Conservation (phyloP, 2,329 filamentous ascomycete species). For the Chalara sp. region DNA sequence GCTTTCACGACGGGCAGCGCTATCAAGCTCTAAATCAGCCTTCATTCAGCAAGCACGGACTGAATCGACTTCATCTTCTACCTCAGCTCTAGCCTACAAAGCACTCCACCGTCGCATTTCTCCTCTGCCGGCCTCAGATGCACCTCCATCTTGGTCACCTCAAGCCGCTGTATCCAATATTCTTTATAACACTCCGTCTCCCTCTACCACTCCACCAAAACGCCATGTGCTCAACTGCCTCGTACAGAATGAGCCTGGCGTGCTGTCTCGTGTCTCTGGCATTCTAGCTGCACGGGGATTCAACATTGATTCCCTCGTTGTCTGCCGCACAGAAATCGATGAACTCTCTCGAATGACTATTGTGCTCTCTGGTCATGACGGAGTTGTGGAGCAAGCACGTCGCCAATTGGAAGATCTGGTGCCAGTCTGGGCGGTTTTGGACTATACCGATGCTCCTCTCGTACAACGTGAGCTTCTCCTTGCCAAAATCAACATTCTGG, state of each 20-base stretch:
- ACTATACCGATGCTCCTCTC: slow-evolving; percentile 87
- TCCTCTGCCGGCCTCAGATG: slow-evolving; percentile 71
- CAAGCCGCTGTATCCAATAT: slow-evolving; percentile 96
- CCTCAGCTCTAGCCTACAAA: slow-evolving; percentile 94
- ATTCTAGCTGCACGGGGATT: slow-evolving; percentile 94
- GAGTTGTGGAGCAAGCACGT: slow-evolving; percentile 93
- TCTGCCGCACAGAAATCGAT: slow-evolving; percentile 95
- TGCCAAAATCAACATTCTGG: slow-evolving; percentile 93
- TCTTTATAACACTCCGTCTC: slow-evolving; percentile 92
- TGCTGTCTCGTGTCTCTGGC: slow-evolving; percentile 90
- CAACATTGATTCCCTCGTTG: slow-evolving; percentile 97
- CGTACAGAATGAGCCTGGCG: slow-evolving; percentile 97
- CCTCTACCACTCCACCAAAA: slow-evolving; percentile 78
- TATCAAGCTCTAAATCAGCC: slow-evolving; percentile 13
- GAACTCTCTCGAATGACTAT: slow-evolving; percentile 99
- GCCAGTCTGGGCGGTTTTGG: slow-evolving; percentile 94
- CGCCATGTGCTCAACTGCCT: slow-evolving; percentile 96
- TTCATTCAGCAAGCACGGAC: slow-evolving; percentile 13
- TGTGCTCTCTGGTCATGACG: slow-evolving; percentile 90
- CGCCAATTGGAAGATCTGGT: slow-evolving; percentile 94
- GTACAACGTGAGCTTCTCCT: slow-evolving; percentile 94
- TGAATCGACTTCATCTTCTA: slow-evolving; percentile 60
- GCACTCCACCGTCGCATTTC: slow-evolving; percentile 86
- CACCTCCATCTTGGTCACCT: slow-evolving; percentile 76
- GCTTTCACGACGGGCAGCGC: slow-evolving; percentile 18